Conservation (phyloP, 305 asterid species). For the Euphrasia arctica region DNA sequence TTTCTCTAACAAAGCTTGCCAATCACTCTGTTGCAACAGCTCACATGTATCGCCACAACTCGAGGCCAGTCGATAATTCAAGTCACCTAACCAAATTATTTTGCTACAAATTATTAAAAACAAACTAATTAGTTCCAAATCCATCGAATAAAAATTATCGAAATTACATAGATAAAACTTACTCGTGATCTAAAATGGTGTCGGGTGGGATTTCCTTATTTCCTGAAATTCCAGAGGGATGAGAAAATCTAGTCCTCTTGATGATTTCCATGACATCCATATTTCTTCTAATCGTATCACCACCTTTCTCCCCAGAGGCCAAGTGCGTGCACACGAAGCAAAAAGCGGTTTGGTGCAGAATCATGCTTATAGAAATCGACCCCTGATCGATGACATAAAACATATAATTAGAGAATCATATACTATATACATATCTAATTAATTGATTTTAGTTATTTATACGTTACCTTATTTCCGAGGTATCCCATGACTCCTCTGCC, state of each 20-base stretch:
- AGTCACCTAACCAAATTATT: constrained; percentile 83
- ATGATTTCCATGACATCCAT: constrained; percentile 60
- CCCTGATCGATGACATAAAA: constrained; percentile 40
- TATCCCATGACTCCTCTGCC: constrained; percentile 85
- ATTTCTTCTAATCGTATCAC: constrained; percentile 57
- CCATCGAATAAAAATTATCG: not conserved
- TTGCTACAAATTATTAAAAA: constrained; percentile 37
- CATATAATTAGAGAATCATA: no score
- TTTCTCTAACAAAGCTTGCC: constrained; percentile 65
- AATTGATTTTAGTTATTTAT: no score
- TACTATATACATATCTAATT: no score
- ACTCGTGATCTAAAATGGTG: constrained; percentile 67
- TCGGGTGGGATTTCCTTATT: constrained; percentile 32
- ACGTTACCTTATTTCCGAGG: constrained; percentile 42
- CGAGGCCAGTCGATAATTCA: constrained; percentile 70
- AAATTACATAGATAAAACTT: constrained; percentile 19
- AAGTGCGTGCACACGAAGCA: constrained; percentile 89
- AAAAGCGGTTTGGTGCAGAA: constrained; percentile 38
- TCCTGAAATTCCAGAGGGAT: constrained; percentile 25
- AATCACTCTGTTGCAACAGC: constrained; percentile 51
- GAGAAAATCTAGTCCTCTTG: constrained; percentile 55
- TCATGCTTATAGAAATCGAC: constrained; percentile 73
- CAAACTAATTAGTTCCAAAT: not conserved
- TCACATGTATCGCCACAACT: constrained; percentile 40
- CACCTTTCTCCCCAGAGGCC: constrained; percentile 72